Evolutionary conservation across 2,329 filamentous ascomycete species (phyloP).

Genomic region (Ophiocordyceps camponoti-leonardi): DNA sequence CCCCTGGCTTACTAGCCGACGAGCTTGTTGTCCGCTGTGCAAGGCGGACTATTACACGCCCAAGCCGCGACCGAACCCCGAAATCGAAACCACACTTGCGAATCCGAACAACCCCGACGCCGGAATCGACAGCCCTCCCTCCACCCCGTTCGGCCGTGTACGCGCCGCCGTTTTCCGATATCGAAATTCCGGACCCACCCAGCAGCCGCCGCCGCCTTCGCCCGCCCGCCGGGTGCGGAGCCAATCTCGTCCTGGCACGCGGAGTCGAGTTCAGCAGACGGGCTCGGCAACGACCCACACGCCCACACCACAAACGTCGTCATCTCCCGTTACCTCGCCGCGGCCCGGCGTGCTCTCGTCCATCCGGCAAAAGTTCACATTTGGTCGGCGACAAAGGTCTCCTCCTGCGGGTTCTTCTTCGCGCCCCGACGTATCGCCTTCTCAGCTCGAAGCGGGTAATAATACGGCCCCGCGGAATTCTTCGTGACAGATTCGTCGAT

Average conservation of each 20-base stretch:
- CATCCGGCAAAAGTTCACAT: neutral
- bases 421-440: neutral
- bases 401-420: neutral
- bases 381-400: neutral
- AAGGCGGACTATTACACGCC: conserved; percentile 96
- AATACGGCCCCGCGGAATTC: neutral
- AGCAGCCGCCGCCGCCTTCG: neutral
- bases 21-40: conserved; percentile 92
- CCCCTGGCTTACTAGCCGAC: conserved; percentile 85
- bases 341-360: neutral
- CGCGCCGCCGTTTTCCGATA: conserved; percentile 11
- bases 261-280: neutral
- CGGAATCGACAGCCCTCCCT: conserved; percentile 22
- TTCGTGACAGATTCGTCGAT: neutral
- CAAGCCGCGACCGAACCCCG: conserved; percentile 53
- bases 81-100: conserved; percentile 5
- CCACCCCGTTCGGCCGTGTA: conserved; percentile 29
- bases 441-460: neutral
- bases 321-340: too few relatives aligned
- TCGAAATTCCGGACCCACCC: neutral
- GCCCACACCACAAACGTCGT: neutral
- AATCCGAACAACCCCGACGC: conserved; percentile 10
- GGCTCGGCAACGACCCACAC: neutral
- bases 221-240: neutral
- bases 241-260: neutral